Evolutionary conservation across 305 asterid genomes (phyloP), one percentile per base, ranked within the genome.

Genomic region (Solanum hybrid): DNA sequence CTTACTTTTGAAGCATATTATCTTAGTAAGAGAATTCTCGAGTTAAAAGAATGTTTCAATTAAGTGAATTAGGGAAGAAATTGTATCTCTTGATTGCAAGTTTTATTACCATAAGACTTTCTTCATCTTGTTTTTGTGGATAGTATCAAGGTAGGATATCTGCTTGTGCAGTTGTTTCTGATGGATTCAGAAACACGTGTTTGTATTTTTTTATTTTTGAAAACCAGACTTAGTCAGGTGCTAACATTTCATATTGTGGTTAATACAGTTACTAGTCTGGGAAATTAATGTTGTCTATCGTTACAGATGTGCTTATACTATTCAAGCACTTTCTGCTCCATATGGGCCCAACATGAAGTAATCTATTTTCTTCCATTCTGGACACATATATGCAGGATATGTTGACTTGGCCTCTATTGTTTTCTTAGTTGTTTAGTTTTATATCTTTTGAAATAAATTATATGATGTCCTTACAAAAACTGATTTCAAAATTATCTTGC

Each of bases 191-290:
- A 17, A 31, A 17, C 80, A 16, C 0, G 34, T 71, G 80, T 76
- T 75, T 32, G 12, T 32, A 76, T 14, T 31, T 75, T 3, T 51
- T 60, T 60, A 60, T 17, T 32, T 27, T 16, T 27, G 4, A 40
- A 27, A 79, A 84, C 95, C 96, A 92, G 95, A 27, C 93, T 92
- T 92, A 91, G 96, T 95, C 98, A 95, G 93, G 95, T 93, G 81
- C 90, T 90, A 92, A 91, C 93, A 87, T 90, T 20, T 24, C 86
- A 86, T 73, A 73, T 75, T 36, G 89, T 89, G 93, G 98, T 69
- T 87, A 91, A 93, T 94, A 88, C 96, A 89, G 98, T 94, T 95
- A 94, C 96, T 66, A 90, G 94, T 87, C 95, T 94, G 95, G 94
- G 32, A 95, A n/a, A 95, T 89, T 26, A 42, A 84, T 86, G 24